These are phyloP conservation scores for Ilyonectria sp. DNA, from an alignment of 2,329 filamentous ascomycete genomes.

Conservation along the genomic window DNA sequence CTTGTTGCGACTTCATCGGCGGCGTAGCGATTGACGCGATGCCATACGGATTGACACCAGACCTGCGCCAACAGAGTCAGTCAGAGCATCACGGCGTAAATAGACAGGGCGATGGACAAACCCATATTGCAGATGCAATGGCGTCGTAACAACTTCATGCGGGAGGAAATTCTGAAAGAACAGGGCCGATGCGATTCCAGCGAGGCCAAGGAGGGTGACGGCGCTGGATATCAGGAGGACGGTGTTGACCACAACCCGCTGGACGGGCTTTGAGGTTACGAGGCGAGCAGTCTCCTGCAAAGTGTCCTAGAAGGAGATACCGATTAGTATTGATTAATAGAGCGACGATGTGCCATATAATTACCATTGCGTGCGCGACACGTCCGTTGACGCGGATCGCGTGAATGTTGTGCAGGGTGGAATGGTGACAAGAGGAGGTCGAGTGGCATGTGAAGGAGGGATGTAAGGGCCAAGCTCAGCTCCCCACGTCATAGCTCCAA, in stretches of 20 bases:
- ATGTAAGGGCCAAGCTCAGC: conserved; percentile 33
- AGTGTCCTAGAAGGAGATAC: conserved; percentile 48
- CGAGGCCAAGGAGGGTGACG: conserved; percentile 62
- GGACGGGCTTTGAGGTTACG: conserved; percentile 66
- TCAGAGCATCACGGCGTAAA: not conserved
- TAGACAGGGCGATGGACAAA: conserved; percentile 51
- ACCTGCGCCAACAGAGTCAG: conserved; percentile 52
- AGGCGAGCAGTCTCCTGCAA: conserved; percentile 55
- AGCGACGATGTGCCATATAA: not conserved
- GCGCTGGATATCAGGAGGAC: conserved; percentile 61
- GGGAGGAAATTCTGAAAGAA: conserved; percentile 73
- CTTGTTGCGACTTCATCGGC: conserved; percentile 78
- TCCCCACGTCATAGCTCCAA: conserved; percentile 42
- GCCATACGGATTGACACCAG: conserved; percentile 68
- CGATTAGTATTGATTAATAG: not conserved
- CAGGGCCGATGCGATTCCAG: conserved; percentile 64
- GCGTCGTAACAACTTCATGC: conserved; percentile 66
- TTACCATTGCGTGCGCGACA: conserved; percentile 39
- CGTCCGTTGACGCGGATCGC: conserved; percentile 27
- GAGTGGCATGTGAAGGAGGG: conserved; percentile 42
- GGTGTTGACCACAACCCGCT: conserved; percentile 64
- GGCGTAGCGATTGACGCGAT: conserved; percentile 61
- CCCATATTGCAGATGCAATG: conserved; percentile 73
- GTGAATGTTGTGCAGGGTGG: conserved; percentile 21
- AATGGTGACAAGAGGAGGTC: conserved; percentile 30